phyloP scores from a whole-genome alignment of 2,329 filamentous ascomycete genomes.

The Biscogniauxia mediterranea region DNA sequence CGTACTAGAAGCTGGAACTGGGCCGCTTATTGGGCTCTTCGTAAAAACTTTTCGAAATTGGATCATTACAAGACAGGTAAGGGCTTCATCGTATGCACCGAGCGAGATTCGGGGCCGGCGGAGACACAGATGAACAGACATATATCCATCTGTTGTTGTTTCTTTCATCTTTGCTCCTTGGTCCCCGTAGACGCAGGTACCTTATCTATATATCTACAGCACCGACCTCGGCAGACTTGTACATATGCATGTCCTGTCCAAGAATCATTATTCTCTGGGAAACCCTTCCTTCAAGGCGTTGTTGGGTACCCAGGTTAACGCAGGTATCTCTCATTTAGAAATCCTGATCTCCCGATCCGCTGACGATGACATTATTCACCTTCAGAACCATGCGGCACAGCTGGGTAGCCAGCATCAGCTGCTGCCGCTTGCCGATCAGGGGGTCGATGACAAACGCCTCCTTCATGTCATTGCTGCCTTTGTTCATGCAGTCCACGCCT shows the following conservation, averaged over 20 bases:
- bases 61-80: no score
- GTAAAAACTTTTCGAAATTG: no score
- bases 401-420: constrained; percentile 93
- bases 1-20: no score
- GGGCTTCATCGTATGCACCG: no score
- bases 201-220: background rate
- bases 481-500: constrained; percentile 97
- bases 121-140: no score
- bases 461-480: constrained; percentile 95
- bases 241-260: background rate
- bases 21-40: no score
- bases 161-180: background rate
- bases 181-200: background rate
- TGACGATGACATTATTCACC: constrained; percentile 94
- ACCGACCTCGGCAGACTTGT: background rate
- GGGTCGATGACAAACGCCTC: constrained; percentile 98
- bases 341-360: constrained; percentile 82
- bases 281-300: no score
- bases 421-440: constrained; percentile 95
- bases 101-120: no score
- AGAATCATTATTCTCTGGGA: no score
- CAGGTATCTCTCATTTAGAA: constrained; percentile 53
- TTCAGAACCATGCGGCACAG: constrained; percentile 97
- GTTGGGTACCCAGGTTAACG: no score
- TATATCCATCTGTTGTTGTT: background rate